A percentile compares a stretch with the other conserved stretches of the same genome.
Evolutionary conservation across 202 grass and related monocot genomes (phyloP).

Genomic region (Eragrostis tef): DNA sequence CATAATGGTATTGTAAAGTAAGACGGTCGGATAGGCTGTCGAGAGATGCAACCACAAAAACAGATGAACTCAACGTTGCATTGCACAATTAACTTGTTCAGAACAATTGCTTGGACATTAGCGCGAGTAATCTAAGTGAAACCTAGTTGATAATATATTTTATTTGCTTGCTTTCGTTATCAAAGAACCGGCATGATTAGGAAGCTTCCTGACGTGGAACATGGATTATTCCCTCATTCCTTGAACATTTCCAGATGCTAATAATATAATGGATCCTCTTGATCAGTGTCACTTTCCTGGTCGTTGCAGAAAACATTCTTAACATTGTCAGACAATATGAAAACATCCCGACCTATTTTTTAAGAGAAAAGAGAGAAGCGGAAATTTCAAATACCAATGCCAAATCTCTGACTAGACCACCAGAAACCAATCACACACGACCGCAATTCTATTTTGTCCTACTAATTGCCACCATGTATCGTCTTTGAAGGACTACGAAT

Average conservation of each 20-base stretch:
- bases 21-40: background rate
- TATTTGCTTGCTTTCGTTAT: conserved; percentile 1
- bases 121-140: conserved; percentile 7
- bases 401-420: background rate
- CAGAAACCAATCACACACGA: conserved; percentile 26
- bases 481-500: background rate
- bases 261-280: conserved; percentile 38
- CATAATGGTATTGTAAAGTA: no score
- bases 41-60: background rate
- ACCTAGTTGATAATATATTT: conserved; percentile 3
- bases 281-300: conserved; percentile 53
- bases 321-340: conserved; percentile 18
- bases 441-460: background rate
- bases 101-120: conserved; percentile 30
- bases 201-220: conserved; percentile 48
- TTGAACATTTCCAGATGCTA: conserved; percentile 32
- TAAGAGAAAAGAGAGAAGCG: background rate
- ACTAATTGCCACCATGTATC: background rate
- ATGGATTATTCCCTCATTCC: conserved; percentile 28
- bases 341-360: background rate
- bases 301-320: conserved; percentile 46
- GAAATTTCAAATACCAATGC: background rate
- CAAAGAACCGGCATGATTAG: conserved; percentile 11
- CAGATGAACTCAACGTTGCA: background rate
- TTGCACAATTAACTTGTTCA: background rate